Evolutionary conservation across 176 grass and related monocot genomes (phyloP).

Genomic region (Aegilops longissima): DNA sequence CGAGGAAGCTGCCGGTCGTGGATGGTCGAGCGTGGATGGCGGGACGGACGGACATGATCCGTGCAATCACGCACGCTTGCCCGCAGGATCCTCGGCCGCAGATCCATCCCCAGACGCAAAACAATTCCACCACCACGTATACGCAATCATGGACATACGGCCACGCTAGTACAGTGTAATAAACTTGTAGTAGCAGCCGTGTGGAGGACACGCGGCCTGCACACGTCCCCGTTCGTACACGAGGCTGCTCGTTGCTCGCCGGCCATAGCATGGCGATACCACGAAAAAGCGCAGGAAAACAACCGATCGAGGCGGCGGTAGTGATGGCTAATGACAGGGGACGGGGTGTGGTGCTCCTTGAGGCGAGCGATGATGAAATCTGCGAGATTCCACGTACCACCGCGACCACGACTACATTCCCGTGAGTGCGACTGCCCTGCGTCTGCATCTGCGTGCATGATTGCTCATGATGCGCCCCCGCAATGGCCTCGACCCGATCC

Average conservation of each 20-base stretch:
- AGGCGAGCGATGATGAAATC: not conserved
- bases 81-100: not conserved
- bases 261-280: not conserved
- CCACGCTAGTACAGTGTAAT: not conserved
- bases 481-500: not conserved
- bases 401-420: not conserved
- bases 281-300: not conserved
- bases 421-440: not conserved
- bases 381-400: not conserved
- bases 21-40: not conserved
- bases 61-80: slow-evolving; percentile 20
- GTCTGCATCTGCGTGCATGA: not conserved
- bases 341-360: too few species aligned
- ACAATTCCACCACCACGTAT: not conserved
- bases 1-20: slow-evolving; percentile 1
- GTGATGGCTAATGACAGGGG: not conserved
- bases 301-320: not conserved
- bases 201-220: not conserved
- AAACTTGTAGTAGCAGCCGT: too few species aligned
- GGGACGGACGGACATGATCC: slow-evolving; percentile 10
- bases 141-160: slow-evolving; percentile 9
- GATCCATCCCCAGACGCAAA: not conserved
- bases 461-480: not conserved
- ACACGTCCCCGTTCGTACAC: not conserved
- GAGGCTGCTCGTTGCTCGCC: not conserved